Percentiles rank a stretch among this genome's conserved stretches.
phyloP scores from a whole-genome alignment of 805 yeast species.

The Blastobotrys muscicola region DNA sequence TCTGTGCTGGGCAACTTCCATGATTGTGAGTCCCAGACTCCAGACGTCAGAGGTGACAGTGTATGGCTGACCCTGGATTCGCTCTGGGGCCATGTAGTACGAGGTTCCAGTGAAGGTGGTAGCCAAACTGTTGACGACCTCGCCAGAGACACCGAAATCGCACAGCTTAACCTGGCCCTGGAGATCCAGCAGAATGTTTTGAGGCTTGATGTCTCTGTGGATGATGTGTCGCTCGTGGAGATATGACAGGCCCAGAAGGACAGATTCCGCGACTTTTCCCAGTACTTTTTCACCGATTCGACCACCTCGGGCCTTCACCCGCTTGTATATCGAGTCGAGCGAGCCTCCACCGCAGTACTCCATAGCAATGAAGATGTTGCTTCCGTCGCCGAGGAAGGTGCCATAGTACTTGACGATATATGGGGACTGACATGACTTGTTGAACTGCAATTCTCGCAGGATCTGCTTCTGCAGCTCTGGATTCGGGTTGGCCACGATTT shows the following conservation, averaged over 20 bases:
- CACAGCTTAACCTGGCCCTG: conserved; percentile 83
- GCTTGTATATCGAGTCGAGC: conserved; percentile 80
- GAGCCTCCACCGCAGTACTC: conserved; percentile 94
- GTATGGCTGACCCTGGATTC: conserved; percentile 92
- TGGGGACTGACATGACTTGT: conserved; percentile 70
- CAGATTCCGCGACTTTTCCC: conserved; percentile 83
- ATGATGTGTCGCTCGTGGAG: conserved; percentile 80
- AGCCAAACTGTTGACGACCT: conserved; percentile 88
- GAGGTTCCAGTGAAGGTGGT: conserved; percentile 97
- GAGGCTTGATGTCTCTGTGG: conserved; percentile 95
- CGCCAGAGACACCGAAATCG: conserved; percentile 97
- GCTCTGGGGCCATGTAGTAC: conserved; percentile 97
- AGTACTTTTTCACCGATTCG: conserved; percentile 87
- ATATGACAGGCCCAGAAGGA: conserved; percentile 75
- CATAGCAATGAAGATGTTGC: conserved; percentile 87
- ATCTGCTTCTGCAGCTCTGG: conserved; percentile 87
- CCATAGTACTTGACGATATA: conserved; percentile 90
- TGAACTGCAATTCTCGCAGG: conserved; percentile 81
- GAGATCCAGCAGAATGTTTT: conserved; percentile 69
- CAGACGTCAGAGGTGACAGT: conserved; percentile 94
- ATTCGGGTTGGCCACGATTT: conserved; percentile 65
- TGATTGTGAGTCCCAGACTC: conserved; percentile 85
- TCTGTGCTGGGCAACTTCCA: conserved; percentile 88
- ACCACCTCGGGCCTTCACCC: conserved; percentile 64
- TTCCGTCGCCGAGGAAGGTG: conserved; percentile 68